phyloP scores from a whole-genome alignment of 305 asterid species.

The Solanum chacoense region DNA sequence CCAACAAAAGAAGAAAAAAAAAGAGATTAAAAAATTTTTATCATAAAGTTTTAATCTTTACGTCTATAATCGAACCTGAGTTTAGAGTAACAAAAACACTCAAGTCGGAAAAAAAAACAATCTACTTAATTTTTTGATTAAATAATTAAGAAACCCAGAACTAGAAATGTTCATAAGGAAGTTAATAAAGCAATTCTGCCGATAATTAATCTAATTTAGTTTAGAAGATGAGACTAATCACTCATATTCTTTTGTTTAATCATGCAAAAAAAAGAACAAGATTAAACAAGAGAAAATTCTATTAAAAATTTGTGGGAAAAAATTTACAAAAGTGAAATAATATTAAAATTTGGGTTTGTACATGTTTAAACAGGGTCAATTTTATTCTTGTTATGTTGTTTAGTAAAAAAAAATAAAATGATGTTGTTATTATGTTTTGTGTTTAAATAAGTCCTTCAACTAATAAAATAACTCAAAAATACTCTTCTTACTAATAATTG shows the following conservation, averaged over 20 bases:
- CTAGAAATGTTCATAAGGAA: background rate
- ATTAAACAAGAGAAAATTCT: background rate
- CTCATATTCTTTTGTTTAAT: background rate
- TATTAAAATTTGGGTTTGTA: background rate
- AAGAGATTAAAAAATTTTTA: background rate
- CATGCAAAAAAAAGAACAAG: background rate
- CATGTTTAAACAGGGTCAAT: background rate
- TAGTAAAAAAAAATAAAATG: background rate
- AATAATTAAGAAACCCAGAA: background rate
- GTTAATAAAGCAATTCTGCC: background rate
- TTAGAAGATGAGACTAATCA: background rate
- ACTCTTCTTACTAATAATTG: background rate
- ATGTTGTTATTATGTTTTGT: background rate
- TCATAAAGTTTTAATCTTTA: background rate
- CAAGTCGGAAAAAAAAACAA: background rate
- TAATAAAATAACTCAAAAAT: background rate
- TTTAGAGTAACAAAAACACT: background rate
- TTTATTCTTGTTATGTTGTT: background rate
- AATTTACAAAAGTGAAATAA: background rate
- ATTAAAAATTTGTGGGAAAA: background rate
- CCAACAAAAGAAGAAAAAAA: background rate
- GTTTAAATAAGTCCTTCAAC: background rate
- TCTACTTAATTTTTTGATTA: background rate
- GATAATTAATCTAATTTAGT: background rate
- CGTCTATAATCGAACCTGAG: background rate